These are phyloP conservation scores for Pinus taeda DNA, from an alignment of 75 land plant genomes.

Conservation along the genomic window DNA sequence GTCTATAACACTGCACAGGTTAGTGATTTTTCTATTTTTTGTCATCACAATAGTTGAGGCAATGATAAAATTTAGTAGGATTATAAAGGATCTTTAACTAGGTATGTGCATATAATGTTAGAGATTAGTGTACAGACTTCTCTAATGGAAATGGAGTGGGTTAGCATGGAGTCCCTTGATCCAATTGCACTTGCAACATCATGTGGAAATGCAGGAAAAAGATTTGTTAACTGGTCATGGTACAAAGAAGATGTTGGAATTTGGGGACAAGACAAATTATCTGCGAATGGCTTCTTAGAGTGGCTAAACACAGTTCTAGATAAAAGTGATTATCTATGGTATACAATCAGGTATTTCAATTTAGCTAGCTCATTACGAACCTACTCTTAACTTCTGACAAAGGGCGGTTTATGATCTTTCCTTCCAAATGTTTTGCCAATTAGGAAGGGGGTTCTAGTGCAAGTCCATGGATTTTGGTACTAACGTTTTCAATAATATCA, in stretches of 20 bases:
- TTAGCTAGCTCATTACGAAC: not conserved
- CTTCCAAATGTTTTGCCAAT: too few relatives aligned
- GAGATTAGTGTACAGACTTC: slow-evolving; percentile 28
- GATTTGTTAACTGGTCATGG: slow-evolving; percentile 11
- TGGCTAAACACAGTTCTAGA: slow-evolving; percentile 60
- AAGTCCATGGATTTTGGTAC: too few relatives aligned
- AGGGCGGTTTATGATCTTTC: too few relatives aligned
- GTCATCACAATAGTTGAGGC: not conserved
- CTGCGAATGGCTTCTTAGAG: slow-evolving; percentile 42
- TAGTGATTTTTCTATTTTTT: slow-evolving; percentile 4
- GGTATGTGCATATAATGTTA: not conserved
- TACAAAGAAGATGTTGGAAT: slow-evolving; percentile 27
- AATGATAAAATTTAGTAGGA: not conserved
- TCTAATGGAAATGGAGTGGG: slow-evolving; percentile 5
- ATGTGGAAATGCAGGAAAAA: not conserved
- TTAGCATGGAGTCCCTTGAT: not conserved
- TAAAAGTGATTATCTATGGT: slow-evolving; percentile 85
- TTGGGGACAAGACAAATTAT: slow-evolving; percentile 10
- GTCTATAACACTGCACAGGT: slow-evolving; percentile 49
- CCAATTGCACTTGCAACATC: not conserved
- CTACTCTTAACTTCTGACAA: too few relatives aligned
- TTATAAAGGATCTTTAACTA: not conserved
- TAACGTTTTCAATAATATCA: too few relatives aligned
- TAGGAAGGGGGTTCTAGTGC: too few relatives aligned
- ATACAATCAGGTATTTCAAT: slow-evolving; percentile 60